phyloP scores from a whole-genome alignment of 345 rosid genomes.

The Clarkia xantiana region DNA sequence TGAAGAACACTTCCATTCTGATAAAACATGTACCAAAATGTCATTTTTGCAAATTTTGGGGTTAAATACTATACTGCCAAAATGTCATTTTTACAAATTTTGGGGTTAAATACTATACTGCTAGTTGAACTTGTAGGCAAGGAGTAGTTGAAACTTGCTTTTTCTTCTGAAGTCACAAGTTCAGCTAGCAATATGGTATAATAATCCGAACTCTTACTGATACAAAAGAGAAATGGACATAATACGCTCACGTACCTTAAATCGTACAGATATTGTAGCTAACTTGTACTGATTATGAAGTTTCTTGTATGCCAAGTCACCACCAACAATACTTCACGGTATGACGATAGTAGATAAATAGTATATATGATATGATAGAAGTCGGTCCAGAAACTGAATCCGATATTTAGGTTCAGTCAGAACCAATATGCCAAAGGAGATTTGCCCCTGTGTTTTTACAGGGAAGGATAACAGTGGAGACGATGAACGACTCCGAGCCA shows the following conservation, averaged over 20 bases:
- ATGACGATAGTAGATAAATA: conserved; percentile 12
- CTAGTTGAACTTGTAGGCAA: no score
- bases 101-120: no score
- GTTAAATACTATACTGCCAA: no score
- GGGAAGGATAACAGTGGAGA: conserved; percentile 28
- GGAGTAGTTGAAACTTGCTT: no score
- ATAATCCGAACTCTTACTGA: no score
- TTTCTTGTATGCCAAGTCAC: not conserved
- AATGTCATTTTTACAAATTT: not conserved
- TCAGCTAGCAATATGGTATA: no score
- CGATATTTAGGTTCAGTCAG: conserved; percentile 7
- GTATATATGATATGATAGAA: conserved; percentile 13
- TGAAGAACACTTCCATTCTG: conserved; percentile 42
- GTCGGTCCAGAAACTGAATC: conserved; percentile 4
- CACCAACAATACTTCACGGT: not conserved
- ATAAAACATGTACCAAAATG: conserved; percentile 3
- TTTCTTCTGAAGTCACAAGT: no score
- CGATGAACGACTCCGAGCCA: conserved; percentile 31
- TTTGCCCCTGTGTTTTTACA: conserved; percentile 23
- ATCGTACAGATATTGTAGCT: no score
- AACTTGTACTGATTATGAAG: not conserved
- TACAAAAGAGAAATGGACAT: no score
- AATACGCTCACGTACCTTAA: conserved; percentile 7
- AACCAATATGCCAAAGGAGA: conserved; percentile 35
- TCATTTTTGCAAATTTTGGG: not conserved